Conservation (phyloP, 176 grass and related monocot species). For the Microstegium vimineum region DNA sequence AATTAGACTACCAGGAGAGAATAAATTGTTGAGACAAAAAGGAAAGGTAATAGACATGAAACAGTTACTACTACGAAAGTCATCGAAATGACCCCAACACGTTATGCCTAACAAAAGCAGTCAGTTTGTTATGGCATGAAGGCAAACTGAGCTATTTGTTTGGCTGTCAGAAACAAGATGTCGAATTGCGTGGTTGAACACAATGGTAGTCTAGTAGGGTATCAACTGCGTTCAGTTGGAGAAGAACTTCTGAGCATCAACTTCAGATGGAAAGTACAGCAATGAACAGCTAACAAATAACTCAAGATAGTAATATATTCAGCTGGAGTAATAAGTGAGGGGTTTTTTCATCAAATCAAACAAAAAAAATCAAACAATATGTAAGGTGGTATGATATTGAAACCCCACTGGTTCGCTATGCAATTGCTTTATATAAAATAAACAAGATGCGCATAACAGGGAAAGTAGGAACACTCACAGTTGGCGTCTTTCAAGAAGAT, state of each 20-base stretch:
- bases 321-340: not conserved
- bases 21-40: not conserved
- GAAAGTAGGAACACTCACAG: not conserved
- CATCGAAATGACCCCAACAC: not conserved
- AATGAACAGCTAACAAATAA: not conserved
- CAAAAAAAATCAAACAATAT: no score
- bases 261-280: not conserved
- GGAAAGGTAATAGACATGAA: not conserved
- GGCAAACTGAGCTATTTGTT: not conserved
- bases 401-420: not conserved
- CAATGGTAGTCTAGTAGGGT: not conserved
- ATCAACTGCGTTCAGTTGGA: not conserved
- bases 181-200: not conserved
- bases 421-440: not conserved
- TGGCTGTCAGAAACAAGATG: not conserved
- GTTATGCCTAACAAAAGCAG: not conserved
- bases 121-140: not conserved
- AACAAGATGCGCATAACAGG: not conserved
- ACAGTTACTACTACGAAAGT: constrained; percentile 4
- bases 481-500: not conserved
- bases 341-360: no score
- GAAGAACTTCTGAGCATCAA: not conserved
- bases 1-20: not conserved
- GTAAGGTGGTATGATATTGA: not conserved
- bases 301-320: not conserved